Base-by-base conservation (phyloP, 352 stramenopile genomes). In the Globisporangium barbulae region DNA sequence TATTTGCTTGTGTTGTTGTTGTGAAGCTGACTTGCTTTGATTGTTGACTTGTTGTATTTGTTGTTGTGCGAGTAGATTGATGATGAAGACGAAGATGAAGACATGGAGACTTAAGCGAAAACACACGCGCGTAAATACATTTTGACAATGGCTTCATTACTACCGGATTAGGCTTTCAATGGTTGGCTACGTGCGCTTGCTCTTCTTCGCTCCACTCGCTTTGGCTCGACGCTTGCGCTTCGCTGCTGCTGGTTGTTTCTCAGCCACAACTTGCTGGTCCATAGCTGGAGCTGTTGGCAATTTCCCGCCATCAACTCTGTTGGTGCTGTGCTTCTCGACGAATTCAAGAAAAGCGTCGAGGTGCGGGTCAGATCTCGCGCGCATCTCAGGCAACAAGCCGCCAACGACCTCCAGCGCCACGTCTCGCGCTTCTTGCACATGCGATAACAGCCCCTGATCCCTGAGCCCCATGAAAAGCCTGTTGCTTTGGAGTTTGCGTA, bases 1-100 rank as follows among this genome's bases (percentile, higher is more conserved):
- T 59, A 28, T 13, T 7, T 37, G 22, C 21, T 3, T 35, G 19
- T 53, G 22, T n/a, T 17, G 28, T 19, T 56, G 30, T 37, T 56
- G 49, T 25, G 48, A 54, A 37, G 42, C 44, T 61, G 7, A 63
- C 25, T 52, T 17, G 45, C 21, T 21, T 12, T 50, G 17, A 22
- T 21, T 61, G 33, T 25, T 47, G 15, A n/a, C 13, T 47, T 33
- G n/a, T 53, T 22, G 22, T n/a, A 8, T 55, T 35, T 39, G 25
- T 13, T 55, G 50, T 62, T 30, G 52, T 17, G 52, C 15, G 37
- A 33, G 39, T 30, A 77, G 70, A 76, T 79, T 63, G 19, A 45
- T 45, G 65, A 70, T 21, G 71, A 81, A 17, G 74, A 79, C 9
- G 73, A 80, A 31, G 74, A 77, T 37, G 61, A 80, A 58, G 70